A percentile compares a stretch with the other conserved stretches of the same genome.
phyloP scores from a whole-genome alignment of 2,329 filamentous ascomycete genomes.

The Calonectria honghensis region DNA sequence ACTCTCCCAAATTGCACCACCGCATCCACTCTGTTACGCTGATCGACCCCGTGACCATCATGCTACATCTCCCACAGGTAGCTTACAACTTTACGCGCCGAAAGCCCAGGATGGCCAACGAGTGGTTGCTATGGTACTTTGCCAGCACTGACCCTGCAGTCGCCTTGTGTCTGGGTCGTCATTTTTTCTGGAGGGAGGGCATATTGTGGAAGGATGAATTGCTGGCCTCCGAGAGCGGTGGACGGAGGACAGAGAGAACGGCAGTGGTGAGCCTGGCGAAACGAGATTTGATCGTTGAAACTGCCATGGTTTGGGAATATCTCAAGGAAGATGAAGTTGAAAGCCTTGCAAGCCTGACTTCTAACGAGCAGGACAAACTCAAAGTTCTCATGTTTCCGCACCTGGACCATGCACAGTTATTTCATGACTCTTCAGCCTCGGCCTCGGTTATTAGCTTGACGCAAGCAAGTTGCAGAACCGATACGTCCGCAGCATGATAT shows the following conservation, averaged over 20 bases:
- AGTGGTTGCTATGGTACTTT: constrained; percentile 83
- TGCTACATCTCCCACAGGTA: constrained; percentile 81
- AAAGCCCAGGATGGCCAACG: constrained; percentile 74
- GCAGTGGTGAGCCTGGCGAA: constrained; percentile 76
- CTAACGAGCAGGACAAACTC: constrained; percentile 58
- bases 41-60: constrained; percentile 78
- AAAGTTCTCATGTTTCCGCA: constrained; percentile 77
- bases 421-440: constrained; percentile 62
- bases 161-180: constrained; percentile 76
- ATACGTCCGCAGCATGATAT: constrained; percentile 36
- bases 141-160: constrained; percentile 81
- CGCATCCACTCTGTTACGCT: constrained; percentile 70
- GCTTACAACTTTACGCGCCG: constrained; percentile 82
- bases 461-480: constrained; percentile 51
- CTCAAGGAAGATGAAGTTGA: constrained; percentile 58
- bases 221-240: constrained; percentile 49
- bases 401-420: constrained; percentile 79
- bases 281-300: constrained; percentile 79
- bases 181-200: constrained; percentile 84
- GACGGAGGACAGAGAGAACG: constrained; percentile 54
- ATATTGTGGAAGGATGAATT: constrained; percentile 82
- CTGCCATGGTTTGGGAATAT: constrained; percentile 74
- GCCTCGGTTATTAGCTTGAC: constrained; percentile 57
- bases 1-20: constrained; percentile 66
- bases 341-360: constrained; percentile 43